These are phyloP conservation scores for Saprolegnia diclina DNA, from an alignment of 352 stramenopile species.

Conservation along the genomic window DNA sequence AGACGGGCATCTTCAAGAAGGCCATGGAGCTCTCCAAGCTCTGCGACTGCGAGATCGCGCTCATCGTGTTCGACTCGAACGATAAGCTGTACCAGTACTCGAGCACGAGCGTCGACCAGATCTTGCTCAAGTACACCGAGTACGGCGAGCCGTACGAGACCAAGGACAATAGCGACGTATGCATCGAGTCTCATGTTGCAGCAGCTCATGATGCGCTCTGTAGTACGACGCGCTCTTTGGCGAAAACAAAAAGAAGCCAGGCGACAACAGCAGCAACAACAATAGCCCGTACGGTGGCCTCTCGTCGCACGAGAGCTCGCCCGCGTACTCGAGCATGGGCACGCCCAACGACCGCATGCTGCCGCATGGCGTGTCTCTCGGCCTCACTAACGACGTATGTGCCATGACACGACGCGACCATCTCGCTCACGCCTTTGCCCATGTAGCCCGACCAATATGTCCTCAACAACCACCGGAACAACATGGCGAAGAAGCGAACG, in stretches of 20 bases:
- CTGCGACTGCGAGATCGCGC: constrained; percentile 79
- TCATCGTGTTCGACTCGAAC: constrained; percentile 85
- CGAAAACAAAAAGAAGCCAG: constrained; percentile 58
- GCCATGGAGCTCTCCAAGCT: constrained; percentile 84
- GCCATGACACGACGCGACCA: neutral
- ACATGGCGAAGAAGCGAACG: constrained; percentile 52
- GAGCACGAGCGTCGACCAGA: constrained; percentile 75
- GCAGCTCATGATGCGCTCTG: constrained; percentile 9
- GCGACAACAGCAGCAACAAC: constrained; percentile 26
- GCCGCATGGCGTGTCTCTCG: constrained; percentile 35
- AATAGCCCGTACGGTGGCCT: constrained; percentile 23
- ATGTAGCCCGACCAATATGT: constrained; percentile 50
- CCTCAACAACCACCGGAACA: constrained; percentile 36
- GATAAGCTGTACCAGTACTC: constrained; percentile 83
- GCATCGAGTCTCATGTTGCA: constrained; percentile 26
- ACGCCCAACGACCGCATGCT: constrained; percentile 31
- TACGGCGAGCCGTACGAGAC: constrained; percentile 76
- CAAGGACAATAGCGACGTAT: constrained; percentile 79
- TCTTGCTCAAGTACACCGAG: constrained; percentile 82
- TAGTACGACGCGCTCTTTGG: constrained; percentile 82
- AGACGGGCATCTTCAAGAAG: constrained; percentile 84
- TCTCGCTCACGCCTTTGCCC: neutral
- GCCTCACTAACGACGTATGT: constrained; percentile 50
- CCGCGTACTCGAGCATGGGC: constrained; percentile 38
- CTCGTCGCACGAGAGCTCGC: constrained; percentile 32